Base-by-base conservation (phyloP, 139 green algal genomes). In the Chlamydomonas eustigma region DNA sequence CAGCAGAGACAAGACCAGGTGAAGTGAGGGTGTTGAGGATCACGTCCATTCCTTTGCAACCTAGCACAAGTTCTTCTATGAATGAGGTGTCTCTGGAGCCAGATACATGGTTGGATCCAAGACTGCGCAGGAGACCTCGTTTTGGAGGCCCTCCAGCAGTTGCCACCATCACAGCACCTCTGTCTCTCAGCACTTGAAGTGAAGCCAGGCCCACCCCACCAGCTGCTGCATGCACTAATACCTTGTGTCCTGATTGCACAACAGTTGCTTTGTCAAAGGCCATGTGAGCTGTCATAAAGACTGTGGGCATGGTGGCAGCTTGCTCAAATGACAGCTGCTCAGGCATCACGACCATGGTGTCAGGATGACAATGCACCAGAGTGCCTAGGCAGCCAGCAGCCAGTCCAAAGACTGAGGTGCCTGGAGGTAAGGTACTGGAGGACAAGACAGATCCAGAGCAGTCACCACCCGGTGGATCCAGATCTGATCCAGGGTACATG, bases 11-110 rank as follows among this genome's bases (percentile, higher is more conserved):
- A 83, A 97, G 90, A 65, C 91, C 92, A 1, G 90, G 84, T 31
- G 82, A 90, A 28, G 92, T 97, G 73, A 97, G 84, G 22, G 83
- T 92, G 86, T 96, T 96, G n/a, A 97, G 81, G 63, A 90, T 80
- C 33, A 88, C 84, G 39, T 88, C 64, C 32, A 5, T 34, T 73
- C 80, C 31, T 80, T 84, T 44, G 51, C 39, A 63, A 6, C 78
- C 80, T 64, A 50, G 28, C 22, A 71, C 78, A 39, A 93, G 35
- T n/a, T 88, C 78, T 36, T 85, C 80, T 28, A 83, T 84, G 86
- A 93, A 95, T 2, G 28, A 39, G 12, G 81, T 86, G 81, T 93
- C 86, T 33, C 92, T 86, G 2, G 89, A 94, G 63, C 78, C 84
- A 4, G 85, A 75, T 51, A 86, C 86, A 64, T 79, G 44, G 1